Evolutionary conservation across 306 rosid species (phyloP), one percentile per base, ranked within the genome.

Genomic region (Dalbergia cochinchinensis): DNA sequence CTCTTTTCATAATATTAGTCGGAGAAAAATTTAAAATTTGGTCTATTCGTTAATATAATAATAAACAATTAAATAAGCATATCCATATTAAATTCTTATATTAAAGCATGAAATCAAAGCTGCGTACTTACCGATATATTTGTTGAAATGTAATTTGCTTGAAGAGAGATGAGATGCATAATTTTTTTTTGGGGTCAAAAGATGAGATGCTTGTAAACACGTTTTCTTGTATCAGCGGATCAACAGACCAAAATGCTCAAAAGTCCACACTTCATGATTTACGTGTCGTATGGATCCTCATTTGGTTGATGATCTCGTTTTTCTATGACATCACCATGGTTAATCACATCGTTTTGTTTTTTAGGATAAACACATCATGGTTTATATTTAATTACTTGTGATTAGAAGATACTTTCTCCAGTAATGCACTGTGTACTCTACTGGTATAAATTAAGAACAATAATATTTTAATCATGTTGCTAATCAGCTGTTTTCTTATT

Each of bases 281-380:
- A 34, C 47, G 53, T 33, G 80, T 76, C 5, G 35, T 0, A 4
- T n/a, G 77, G 64, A 31, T 5, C 71, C 77, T 26, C 53, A 60
- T 64, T 20, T 20, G 15, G 1, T 54, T n/a, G 6, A 48, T 14
- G 15, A 50, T 15, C 1, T 35, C 54, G 65, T 10, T 54, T 54
- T 65, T n/a, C 13, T 13, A 41, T 42, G 53, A 18, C 55, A 44
- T 42, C 72, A 42, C n/a, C n/a, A 19, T 67, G 37, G 50, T 42
- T 14, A 19, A 67, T 19, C 63, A 58, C 26, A 57, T 16, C 5
- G 31, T 57, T 18, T 18, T 57, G 18, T 57, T 16, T 57, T 57
- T 5, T 18, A 16, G 7, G 8, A 53, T n/a, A n/a, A 53, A 33
- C 5, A 2, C 15, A 5, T 15, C 47, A 35, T 35, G 22, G 8